Base-by-base conservation (phyloP, 1,284 basidiomycete genomes). In the Boletus semigastroideus region DNA sequence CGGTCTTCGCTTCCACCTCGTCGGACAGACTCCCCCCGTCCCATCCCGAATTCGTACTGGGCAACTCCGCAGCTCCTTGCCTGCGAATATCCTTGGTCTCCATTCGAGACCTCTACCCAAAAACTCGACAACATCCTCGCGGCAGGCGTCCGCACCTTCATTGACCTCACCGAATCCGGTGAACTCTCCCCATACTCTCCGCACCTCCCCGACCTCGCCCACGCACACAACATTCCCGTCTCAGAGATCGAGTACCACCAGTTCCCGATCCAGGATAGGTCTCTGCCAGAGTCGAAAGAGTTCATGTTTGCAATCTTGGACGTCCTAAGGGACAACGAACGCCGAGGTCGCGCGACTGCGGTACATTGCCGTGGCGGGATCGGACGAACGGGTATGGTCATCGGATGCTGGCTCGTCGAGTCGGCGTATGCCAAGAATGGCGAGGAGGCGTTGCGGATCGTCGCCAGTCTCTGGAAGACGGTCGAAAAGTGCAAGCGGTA, bases 21-120 rank as follows among this genome's bases (percentile, higher is more conserved):
- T 41, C 20, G 30, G 51, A 54, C 57, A 1, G 46, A 51, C 36
- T 55, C 42, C 42, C 68, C 78, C 0, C 79, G 83, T 2, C 87
- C 87, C 22, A 83, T 90, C 61, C 85, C 85, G 13, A 90, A 90
- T 70, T 87, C 84, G 0, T 90, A 90, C 73, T 90, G 87, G 87
- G 87, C 86, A 0, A 87, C 86, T 0, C 77, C 82, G 0, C 71
- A 75, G 13, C 78, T 90, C 30, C 75, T 90, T 51, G 87, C 86
- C 1, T 88, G 86, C 77, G 87, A 90, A 65, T 90, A 90, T 64
- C 87, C 87, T 0, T 90, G 83, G 79, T 74, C 83, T 41, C 83
- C 86, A 12, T 66, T 56, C 52, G 59, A 75, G 68, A 54, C 63
- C 12, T 64, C 76, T 56, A 74, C 76, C 19, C 72, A 75, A 54